Base-by-base conservation (phyloP, 495 filamentous ascomycete species). In the Hypoxylon intermedium region DNA sequence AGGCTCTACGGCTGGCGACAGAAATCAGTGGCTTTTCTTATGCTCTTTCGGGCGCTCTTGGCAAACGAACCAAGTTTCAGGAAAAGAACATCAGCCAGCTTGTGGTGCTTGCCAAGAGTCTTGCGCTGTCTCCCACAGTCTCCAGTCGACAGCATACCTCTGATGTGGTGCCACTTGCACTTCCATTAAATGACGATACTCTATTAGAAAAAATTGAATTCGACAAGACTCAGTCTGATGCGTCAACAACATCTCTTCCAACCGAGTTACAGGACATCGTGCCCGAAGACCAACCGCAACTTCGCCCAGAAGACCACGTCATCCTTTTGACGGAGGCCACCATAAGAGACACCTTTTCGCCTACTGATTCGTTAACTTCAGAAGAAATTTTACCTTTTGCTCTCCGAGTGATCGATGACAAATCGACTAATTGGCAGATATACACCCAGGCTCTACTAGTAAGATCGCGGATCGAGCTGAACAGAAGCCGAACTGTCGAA, bases 341-440 rank as follows among this genome's bases (percentile, higher is more conserved):
- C 0, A 88, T 98, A 54, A 96, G 88, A 38, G 96, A 97, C 65
- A 91, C 88, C 0, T 82, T 85, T 44, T 85, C 87, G 0, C 93
- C 94, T 0, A 79, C 85, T 4, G 86, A 97, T 69, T 89, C 89
- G 1, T 79, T 98, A 21, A 98, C 92, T 0, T 82, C 92, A 16
- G 95, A 99, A 69, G 91, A 97, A 72, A 93, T 96, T 30, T 74
- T 92, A 12, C 94, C 94, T 0, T 98, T 92, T 71, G 95, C 93
- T 4, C 87, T 86, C 16, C 85, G 94, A 13, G 95, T 98, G 0
- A 82, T 99, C 15, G 82, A 89, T 12, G 92, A 94, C 49, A 91
- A 92, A 42, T 89, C 89, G 60, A 92, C 91, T 2, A 98, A 98
- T 72, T 99, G 94, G 94, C 95, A 98, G 72, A 87, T 97, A 16